Conservation (phyloP, 1,284 basidiomycete species). For the Hymenochaete sp. region DNA sequence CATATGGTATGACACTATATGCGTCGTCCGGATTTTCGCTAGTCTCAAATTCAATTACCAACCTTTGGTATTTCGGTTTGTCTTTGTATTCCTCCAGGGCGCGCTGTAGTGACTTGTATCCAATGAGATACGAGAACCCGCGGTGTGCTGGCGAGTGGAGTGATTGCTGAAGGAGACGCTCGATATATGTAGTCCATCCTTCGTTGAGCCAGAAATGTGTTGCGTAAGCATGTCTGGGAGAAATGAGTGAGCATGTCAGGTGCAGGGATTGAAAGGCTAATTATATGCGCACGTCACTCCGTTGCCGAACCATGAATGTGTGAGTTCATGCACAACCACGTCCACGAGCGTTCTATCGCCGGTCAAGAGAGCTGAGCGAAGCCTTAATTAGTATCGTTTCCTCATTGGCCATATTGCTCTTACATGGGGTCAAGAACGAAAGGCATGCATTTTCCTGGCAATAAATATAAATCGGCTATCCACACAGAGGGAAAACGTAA, state of each 20-base stretch:
- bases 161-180: conserved; percentile 71
- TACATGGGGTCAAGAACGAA: conserved; percentile 83
- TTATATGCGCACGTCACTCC: conserved; percentile 58
- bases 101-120: conserved; percentile 65
- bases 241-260: neutral
- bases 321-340: conserved; percentile 74
- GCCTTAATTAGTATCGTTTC: conserved; percentile 1
- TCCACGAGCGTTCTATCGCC: conserved; percentile 83
- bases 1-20: conserved; percentile 63
- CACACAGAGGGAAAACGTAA: conserved; percentile 9
- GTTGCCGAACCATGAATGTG: conserved; percentile 83
- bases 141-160: conserved; percentile 76
- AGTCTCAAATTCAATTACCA: conserved; percentile 76
- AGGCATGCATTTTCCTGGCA: conserved; percentile 72
- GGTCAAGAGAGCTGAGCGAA: conserved; percentile 55
- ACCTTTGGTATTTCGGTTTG: conserved; percentile 70
- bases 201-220: conserved; percentile 91
- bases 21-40: conserved; percentile 88
- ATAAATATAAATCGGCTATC: neutral
- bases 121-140: conserved; percentile 75
- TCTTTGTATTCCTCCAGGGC: conserved; percentile 57
- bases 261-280: neutral
- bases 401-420: conserved; percentile 21
- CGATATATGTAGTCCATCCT: conserved; percentile 92
- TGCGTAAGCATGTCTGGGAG: conserved; percentile 53